Evolutionary conservation across 2,329 filamentous ascomycete genomes (phyloP).

Genomic region (Ascomycota sp.): DNA sequence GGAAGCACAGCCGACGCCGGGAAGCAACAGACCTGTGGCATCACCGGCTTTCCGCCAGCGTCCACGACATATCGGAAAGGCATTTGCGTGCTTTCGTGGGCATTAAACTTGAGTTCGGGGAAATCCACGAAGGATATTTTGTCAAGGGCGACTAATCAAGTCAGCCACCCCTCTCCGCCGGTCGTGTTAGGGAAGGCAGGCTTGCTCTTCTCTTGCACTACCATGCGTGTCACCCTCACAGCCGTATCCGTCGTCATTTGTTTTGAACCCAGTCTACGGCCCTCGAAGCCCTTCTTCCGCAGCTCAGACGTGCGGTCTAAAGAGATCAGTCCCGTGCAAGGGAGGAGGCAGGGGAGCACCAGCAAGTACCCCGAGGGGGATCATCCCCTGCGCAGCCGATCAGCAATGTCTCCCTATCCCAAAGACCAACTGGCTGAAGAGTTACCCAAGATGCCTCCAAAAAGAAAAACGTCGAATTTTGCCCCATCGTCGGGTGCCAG

Average conservation of each 20-base stretch:
- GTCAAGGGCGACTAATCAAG: conserved; percentile 44
- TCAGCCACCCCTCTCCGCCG: neutral
- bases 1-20: neutral
- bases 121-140: conserved; percentile 69
- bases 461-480: conserved; percentile 75
- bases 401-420: conserved; percentile 1
- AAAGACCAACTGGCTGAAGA: conserved; percentile 7
- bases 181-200: conserved; percentile 1
- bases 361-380: conserved; percentile 58
- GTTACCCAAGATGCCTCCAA: conserved; percentile 90
- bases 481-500: conserved; percentile 66
- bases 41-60: conserved; percentile 57
- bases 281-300: conserved; percentile 78
- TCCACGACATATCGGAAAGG: conserved; percentile 87
- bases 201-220: conserved; percentile 66
- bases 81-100: conserved; percentile 92
- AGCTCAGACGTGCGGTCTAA: conserved; percentile 92
- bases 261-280: conserved; percentile 69
- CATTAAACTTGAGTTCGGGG: conserved; percentile 74
- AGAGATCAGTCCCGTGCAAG: conserved; percentile 1
- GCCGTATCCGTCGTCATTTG: conserved; percentile 99
- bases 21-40: conserved; percentile 50
- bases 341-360: conserved; percentile 1
- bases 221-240: conserved; percentile 76
- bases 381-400: conserved; percentile 50